phyloP scores from a whole-genome alignment of 2,329 filamentous ascomycete species.

The Ceratocystis diversiconidia region DNA sequence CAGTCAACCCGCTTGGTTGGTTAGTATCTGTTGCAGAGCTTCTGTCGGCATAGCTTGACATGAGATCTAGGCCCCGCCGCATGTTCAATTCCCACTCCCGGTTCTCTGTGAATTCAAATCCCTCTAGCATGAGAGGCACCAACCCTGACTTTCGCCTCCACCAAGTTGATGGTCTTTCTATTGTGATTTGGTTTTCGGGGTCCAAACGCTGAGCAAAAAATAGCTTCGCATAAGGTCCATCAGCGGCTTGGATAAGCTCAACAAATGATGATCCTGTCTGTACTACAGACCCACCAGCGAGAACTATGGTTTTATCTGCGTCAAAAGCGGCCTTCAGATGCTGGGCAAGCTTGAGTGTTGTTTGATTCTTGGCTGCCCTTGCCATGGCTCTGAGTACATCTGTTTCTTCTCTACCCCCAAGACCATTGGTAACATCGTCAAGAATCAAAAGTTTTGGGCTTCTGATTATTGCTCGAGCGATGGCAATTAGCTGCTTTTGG shows the following conservation, averaged over 20 bases:
- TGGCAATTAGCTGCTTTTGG: slow-evolving; percentile 50
- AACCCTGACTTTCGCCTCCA: slow-evolving; percentile 17
- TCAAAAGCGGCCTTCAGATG: slow-evolving; percentile 40
- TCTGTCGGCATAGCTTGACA: slow-evolving; percentile 3
- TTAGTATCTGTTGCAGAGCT: neutral
- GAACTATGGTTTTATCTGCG: slow-evolving; percentile 50
- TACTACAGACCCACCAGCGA: slow-evolving; percentile 49
- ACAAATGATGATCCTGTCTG: slow-evolving; percentile 47
- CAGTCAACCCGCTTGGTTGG: slow-evolving; percentile 8
- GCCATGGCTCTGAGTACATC: slow-evolving; percentile 42
- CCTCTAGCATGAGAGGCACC: slow-evolving; percentile 12
- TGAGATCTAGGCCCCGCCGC: slow-evolving; percentile 13
- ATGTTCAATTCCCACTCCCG: slow-evolving; percentile 14
- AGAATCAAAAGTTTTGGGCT: slow-evolving; percentile 42
- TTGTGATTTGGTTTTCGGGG: slow-evolving; percentile 17
- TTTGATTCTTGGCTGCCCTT: slow-evolving; percentile 38
- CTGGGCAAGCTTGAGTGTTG: slow-evolving; percentile 51
- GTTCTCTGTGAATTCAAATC: slow-evolving; percentile 15
- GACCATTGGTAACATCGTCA: slow-evolving; percentile 51
- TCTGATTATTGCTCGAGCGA: slow-evolving; percentile 33
- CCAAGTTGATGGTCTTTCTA: slow-evolving; percentile 12
- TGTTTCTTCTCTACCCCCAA: slow-evolving; percentile 29
- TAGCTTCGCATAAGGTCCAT: slow-evolving; percentile 32
- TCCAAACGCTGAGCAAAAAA: slow-evolving; percentile 26
- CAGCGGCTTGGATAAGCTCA: slow-evolving; percentile 32